A percentile compares a stretch with the other conserved stretches of the same genome.
Conservation (phyloP, 2,329 filamentous ascomycete genomes). For the Paecilomyces niveus region DNA sequence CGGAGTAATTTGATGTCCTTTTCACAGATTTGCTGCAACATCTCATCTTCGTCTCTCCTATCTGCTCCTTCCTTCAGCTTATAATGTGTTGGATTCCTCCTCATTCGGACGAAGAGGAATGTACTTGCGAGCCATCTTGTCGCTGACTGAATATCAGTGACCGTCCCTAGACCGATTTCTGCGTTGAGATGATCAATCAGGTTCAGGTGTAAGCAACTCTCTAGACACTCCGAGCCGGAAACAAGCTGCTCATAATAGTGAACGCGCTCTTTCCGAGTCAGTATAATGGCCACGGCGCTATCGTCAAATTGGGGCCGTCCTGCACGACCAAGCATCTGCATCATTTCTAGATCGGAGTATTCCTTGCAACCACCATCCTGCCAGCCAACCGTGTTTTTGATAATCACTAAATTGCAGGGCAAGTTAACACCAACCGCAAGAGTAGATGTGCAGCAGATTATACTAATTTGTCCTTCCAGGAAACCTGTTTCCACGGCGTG, state of each 20-base stretch:
- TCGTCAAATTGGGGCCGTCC: slow-evolving; percentile 78
- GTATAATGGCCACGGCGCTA: slow-evolving; percentile 68
- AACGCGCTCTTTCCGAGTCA: slow-evolving; percentile 62
- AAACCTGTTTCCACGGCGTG: slow-evolving; percentile 61
- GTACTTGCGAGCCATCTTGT: slow-evolving; percentile 69
- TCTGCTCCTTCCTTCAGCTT: slow-evolving; percentile 50
- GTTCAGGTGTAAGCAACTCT: slow-evolving; percentile 72
- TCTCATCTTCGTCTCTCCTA: slow-evolving; percentile 51
- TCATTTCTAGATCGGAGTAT: slow-evolving; percentile 75
- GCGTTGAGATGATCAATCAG: slow-evolving; percentile 79
- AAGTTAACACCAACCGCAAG: slow-evolving; percentile 77
- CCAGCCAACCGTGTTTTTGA: slow-evolving; percentile 70
- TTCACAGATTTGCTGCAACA: slow-evolving; percentile 63
- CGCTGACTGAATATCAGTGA: slow-evolving; percentile 58
- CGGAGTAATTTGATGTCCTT: slow-evolving; percentile 61
- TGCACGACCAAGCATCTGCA: slow-evolving; percentile 85
- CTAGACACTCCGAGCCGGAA: slow-evolving; percentile 63
- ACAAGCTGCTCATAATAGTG: slow-evolving; percentile 65
- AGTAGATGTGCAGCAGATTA: slow-evolving; percentile 84
- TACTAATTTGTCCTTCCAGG: slow-evolving; percentile 61
- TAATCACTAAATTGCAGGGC: slow-evolving; percentile 73
- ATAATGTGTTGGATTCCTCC: slow-evolving; percentile 65
- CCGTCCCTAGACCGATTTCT: slow-evolving; percentile 69
- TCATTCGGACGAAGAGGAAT: slow-evolving; percentile 68
- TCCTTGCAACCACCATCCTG: slow-evolving; percentile 56